Base-by-base conservation (phyloP, 2,329 filamentous ascomycete genomes). In the Apiospora phragmitis region DNA sequence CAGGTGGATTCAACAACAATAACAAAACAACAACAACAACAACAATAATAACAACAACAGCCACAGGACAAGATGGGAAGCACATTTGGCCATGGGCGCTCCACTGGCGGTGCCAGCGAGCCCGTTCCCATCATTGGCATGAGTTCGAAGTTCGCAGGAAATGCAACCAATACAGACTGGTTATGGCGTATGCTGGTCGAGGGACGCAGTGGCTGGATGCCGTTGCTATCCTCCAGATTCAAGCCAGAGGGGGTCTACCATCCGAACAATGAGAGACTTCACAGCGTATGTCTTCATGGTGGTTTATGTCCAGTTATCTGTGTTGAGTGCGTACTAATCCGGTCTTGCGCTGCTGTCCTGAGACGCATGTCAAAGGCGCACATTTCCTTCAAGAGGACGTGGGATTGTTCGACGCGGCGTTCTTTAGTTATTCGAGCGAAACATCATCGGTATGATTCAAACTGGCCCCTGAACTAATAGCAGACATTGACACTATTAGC, bases 391-490 rank as follows among this genome's bases (percentile, higher is more conserved):
- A 75, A 7, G 76, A 80, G 26, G 79, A 83, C 67, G 55, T 78
- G 0, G 76, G 70, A 1, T 66, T 66, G 0, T 83, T 82, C 68
- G 82, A 83, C 71, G 79, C 80, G 0, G 74, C 76, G 0, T 83
- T 83, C 70, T 83, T 83, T 72, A 76, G 74, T 1, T 76, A 80
- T n/a, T 74, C 76, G 1, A 70, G 77, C 0, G 76, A 76, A 1
- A 77, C 77, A 12, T 74, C 78, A 1, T 72, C 73, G 35, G 72
- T 74, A 47, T 26, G 2, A 12, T 24, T 21, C 12, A 26, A 24
- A 9, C 9, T n/a, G 26, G 59, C 26, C 41, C 3, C 29, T 9
- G 16, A 11, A 3, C 9, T 12, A 26, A 21, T 51, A 26, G 4
- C 29, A 24, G n/a, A 26, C 47, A 45, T 7, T 45, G 43, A 45